Evolutionary conservation across 2,329 filamentous ascomycete species (phyloP).

Genomic region (Aspergillus sp.): DNA sequence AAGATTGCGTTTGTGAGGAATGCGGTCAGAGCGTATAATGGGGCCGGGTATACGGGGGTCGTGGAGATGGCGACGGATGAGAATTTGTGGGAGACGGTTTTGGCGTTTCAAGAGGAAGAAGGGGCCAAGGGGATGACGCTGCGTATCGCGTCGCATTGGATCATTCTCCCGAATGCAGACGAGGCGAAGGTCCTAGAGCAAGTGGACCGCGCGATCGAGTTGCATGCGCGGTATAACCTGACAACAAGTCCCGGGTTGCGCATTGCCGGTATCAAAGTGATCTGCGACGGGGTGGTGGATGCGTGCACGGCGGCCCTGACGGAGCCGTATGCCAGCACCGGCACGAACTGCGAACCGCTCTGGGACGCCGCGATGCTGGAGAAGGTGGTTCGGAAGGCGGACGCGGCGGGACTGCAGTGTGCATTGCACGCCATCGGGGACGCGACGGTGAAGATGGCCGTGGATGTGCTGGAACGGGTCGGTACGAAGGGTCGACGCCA

Average conservation of each 20-base stretch:
- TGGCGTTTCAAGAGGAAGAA: conserved; percentile 31
- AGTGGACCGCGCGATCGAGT: conserved; percentile 47
- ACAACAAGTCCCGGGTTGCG: conserved; percentile 42
- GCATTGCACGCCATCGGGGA: conserved; percentile 54
- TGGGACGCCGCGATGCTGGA: conserved; percentile 44
- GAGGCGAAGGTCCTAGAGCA: conserved; percentile 41
- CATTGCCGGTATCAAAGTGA: conserved; percentile 51
- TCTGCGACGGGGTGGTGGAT: conserved; percentile 53
- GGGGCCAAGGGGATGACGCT: conserved; percentile 29
- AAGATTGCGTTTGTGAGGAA: conserved; percentile 42
- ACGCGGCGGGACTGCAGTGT: conserved; percentile 46
- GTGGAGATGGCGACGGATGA: conserved; percentile 55
- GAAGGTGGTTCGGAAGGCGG: conserved; percentile 45
- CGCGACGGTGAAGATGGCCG: conserved; percentile 44
- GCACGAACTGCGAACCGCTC: conserved; percentile 39
- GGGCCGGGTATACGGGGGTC: conserved; percentile 48
- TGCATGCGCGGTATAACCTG: conserved; percentile 41
- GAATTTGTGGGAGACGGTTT: conserved; percentile 45
- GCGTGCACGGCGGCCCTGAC: conserved; percentile 34
- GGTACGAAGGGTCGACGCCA: conserved; percentile 39
- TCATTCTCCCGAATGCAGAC: conserved; percentile 43
- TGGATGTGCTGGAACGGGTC: conserved; percentile 38
- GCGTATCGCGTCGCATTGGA: conserved; percentile 49
- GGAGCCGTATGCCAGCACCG: conserved; percentile 38
- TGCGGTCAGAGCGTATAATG: conserved; percentile 45